A percentile compares a stretch with the other conserved stretches of the same genome.
These are phyloP conservation scores for Mortierella sp. DNA, from an alignment of 371 early-diverging fungal genomes.

Conservation along the genomic window DNA sequence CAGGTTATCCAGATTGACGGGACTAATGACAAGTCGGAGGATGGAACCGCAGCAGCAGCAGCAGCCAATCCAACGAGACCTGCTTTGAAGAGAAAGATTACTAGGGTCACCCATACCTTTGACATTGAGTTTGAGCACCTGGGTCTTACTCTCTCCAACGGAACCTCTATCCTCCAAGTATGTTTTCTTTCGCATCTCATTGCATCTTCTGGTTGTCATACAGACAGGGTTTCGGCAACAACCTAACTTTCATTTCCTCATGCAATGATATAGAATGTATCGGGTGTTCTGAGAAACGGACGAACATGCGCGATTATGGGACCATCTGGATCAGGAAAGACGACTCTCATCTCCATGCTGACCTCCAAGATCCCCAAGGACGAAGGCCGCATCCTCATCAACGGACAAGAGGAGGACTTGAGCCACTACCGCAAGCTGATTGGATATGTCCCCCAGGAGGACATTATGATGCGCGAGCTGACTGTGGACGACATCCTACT, in stretches of 20 bases:
- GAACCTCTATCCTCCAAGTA: conserved; percentile 66
- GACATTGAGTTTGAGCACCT: conserved; percentile 72
- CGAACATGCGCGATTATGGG: conserved; percentile 83
- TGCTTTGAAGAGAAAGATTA: conserved; percentile 27
- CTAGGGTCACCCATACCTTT: conserved; percentile 52
- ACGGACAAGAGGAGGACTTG: conserved; percentile 72
- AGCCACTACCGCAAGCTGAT: conserved; percentile 75
- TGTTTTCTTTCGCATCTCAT: neutral
- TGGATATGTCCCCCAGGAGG: conserved; percentile 78
- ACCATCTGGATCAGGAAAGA: conserved; percentile 80
- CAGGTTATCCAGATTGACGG: conserved; percentile 4
- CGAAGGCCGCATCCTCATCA: conserved; percentile 71
- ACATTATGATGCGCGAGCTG: conserved; percentile 74
- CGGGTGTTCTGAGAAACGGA: conserved; percentile 65
- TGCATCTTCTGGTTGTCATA: neutral
- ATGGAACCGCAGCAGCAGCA: neutral
- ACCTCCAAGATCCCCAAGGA: conserved; percentile 74
- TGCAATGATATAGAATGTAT: conserved; percentile 57
- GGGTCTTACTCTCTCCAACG: conserved; percentile 66
- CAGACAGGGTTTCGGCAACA: too few relatives aligned
- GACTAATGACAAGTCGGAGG: neutral
- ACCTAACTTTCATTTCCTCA: neutral
- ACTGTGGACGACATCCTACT: conserved; percentile 69
- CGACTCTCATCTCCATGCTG: conserved; percentile 64
- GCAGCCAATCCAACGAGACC: conserved; percentile 15